A percentile compares a stretch with the other conserved stretches of the same genome.
These are phyloP conservation scores for Lactarius akahatsu DNA, from an alignment of 768 basidiomycete species.

Conservation along the genomic window DNA sequence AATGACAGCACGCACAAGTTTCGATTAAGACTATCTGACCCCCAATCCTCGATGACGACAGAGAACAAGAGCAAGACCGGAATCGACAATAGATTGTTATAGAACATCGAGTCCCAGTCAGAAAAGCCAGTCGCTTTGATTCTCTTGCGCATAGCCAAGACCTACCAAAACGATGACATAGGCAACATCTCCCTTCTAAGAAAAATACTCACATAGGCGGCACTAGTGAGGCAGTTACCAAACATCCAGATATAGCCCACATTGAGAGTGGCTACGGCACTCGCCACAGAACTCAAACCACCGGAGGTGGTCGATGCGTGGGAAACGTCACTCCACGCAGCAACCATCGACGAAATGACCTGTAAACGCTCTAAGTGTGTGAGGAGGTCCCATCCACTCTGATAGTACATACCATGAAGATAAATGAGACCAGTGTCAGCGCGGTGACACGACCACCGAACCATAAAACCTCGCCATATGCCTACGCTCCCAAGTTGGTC, in stretches of 20 bases:
- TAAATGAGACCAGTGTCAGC: constrained; percentile 85
- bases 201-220: constrained; percentile 70
- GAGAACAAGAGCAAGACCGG: constrained; percentile 85
- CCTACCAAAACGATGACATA: constrained; percentile 46
- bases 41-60: constrained; percentile 87
- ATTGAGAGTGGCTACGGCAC: constrained; percentile 55
- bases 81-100: constrained; percentile 94
- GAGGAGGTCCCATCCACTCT: not conserved
- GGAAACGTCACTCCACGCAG: constrained; percentile 84
- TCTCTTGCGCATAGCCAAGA: constrained; percentile 92
- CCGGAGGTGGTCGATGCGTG: constrained; percentile 30
- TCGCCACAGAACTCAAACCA: constrained; percentile 41
- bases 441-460: constrained; percentile 88
- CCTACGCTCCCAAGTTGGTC: constrained; percentile 45
- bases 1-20: constrained; percentile 74
- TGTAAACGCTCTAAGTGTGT: constrained; percentile 34
- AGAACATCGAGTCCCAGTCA: constrained; percentile 99
- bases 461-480: constrained; percentile 97
- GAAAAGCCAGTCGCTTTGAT: constrained; percentile 95
- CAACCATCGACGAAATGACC: constrained; percentile 91
- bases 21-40: constrained; percentile 62
- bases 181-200: not conserved
- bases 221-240: constrained; percentile 85
- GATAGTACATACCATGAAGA: constrained; percentile 71
- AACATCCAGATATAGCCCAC: constrained; percentile 97